Base-by-base conservation (phyloP, 2,329 filamentous ascomycete genomes). In the Ophiosphaerella korrae region DNA sequence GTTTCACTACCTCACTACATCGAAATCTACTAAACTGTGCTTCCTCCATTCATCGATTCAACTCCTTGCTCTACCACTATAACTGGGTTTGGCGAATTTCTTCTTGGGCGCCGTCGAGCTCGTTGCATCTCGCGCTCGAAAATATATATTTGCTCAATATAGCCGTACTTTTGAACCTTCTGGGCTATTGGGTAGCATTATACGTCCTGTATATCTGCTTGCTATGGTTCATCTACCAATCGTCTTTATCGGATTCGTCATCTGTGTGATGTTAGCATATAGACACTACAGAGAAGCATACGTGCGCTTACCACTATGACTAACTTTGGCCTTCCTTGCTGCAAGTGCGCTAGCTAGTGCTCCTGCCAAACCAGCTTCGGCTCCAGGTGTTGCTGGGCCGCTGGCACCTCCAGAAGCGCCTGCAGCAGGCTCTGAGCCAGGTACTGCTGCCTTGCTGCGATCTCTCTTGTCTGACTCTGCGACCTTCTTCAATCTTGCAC, bases 301-400 rank as follows among this genome's bases (percentile, higher is more conserved):
- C 38, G 18, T 44, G 11, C 7, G 66, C 64, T 85, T 85, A 97
- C 93, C 93, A 81, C 90, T 96, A 73, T 90, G 88, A 77, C 90
- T 90, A 72, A 97, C 93, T 81, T 96, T 96, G 75, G 91, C 86
- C 80, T 97, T 97, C 74, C 93, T 83, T 77, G 85, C 88, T 52
- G 90, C 90, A 63, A 96, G 77, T 41, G 91, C 92, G 77, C 88
- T 90, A 18, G 91, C 90, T 82, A 97, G 69, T 39, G 78, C 78
- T 11, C 76, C 77, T 48, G 78, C 79, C 62, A 81, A 54, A 12
- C 74, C 74, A 63, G 65, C 66, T 26, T 73, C 71, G 43, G 59
- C 57, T 18, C 59, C 67, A 33, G 63, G 58, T 13, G 63, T 55
- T 29, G 65, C 55, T 41, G 63, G 67, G 31, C 64, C 77, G 38